Evolutionary conservation across 495 filamentous ascomycete genomes (phyloP).

Genomic region (Penicillium paradoxum): DNA sequence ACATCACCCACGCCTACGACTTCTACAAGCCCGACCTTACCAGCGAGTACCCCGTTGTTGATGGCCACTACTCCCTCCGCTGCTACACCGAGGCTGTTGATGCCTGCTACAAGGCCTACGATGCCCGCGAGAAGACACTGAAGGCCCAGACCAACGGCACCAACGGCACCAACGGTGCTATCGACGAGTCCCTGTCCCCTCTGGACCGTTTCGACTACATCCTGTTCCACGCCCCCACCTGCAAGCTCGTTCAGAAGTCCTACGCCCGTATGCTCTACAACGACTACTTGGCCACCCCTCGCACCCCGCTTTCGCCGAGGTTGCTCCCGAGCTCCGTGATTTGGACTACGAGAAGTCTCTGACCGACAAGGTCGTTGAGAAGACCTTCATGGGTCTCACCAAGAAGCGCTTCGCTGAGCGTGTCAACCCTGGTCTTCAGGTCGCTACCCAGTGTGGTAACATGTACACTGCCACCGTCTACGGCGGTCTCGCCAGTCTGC

Average conservation of each 20-base stretch:
- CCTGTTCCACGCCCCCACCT: slow-evolving; percentile 92
- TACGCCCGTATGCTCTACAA: slow-evolving; percentile 96
- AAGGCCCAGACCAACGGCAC: slow-evolving; percentile 60
- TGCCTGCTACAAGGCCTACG: slow-evolving; percentile 92
- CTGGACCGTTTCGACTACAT: slow-evolving; percentile 95
- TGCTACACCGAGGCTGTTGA: slow-evolving; percentile 98
- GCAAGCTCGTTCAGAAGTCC: slow-evolving; percentile 95
- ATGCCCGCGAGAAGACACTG: slow-evolving; percentile 69
- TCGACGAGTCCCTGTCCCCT: slow-evolving; percentile 54
- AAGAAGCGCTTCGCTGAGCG: slow-evolving; percentile 95
- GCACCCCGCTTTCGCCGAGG: slow-evolving; percentile 73
- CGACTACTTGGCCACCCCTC: slow-evolving; percentile 80
- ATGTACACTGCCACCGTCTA: slow-evolving; percentile 98
- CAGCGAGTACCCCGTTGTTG: slow-evolving; percentile 95
- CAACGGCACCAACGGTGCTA: slow-evolving; percentile 51
- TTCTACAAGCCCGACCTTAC: slow-evolving; percentile 99
- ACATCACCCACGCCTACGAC: slow-evolving; percentile 94
- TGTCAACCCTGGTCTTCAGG: slow-evolving; percentile 76
- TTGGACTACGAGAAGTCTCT: slow-evolving; percentile 82
- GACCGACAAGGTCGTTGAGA: slow-evolving; percentile 91
- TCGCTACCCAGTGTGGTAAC: slow-evolving; percentile 94
- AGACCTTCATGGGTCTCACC: slow-evolving; percentile 89
- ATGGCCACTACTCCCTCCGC: slow-evolving; percentile 89
- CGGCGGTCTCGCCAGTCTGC: slow-evolving; percentile 70
- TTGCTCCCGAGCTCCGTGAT: slow-evolving; percentile 79